A percentile compares a stretch with the other conserved stretches of the same genome.
Conservation (phyloP, 495 filamentous ascomycete genomes). For the Daldinia vernicosa region DNA sequence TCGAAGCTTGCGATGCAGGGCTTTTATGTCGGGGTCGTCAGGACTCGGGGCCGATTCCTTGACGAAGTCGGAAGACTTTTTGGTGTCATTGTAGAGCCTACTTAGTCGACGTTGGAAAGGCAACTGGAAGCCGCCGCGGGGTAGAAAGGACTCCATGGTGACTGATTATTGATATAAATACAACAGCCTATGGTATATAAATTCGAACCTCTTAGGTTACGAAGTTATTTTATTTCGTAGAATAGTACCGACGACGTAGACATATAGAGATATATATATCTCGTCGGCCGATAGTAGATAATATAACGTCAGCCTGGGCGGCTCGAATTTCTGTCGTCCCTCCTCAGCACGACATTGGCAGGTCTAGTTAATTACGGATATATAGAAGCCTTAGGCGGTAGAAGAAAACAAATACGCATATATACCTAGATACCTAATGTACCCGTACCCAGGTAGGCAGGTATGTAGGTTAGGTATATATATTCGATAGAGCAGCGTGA, state of each 20-base stretch:
- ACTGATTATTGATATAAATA: background rate
- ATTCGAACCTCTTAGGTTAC: background rate
- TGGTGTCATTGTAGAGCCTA: conserved; percentile 91
- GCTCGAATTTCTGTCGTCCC: background rate
- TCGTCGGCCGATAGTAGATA: background rate
- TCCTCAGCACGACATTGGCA: background rate
- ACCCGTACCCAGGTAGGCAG: too few species aligned
- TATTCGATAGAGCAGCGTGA: conserved; percentile 1
- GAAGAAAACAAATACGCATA: background rate
- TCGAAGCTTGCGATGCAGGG: conserved; percentile 64
- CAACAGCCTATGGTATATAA: background rate
- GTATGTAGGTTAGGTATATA: background rate
- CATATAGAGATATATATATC: background rate
- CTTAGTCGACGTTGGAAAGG: conserved; percentile 77
- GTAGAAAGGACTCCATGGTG: conserved; percentile 60
- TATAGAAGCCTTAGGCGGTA: background rate
- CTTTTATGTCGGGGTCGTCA: conserved; percentile 63
- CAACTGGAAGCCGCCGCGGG: conserved; percentile 56
- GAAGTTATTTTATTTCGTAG: background rate
- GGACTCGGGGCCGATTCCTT: conserved; percentile 72
- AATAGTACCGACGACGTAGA: background rate
- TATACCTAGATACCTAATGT: too few species aligned
- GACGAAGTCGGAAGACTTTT: conserved; percentile 84
- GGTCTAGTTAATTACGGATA: conserved; percentile 13
- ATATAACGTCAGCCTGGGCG: background rate